A percentile compares a stretch with the other conserved stretches of the same genome.
phyloP scores from a whole-genome alignment of 2,329 filamentous ascomycete species.

The Trichoderma guizhouense region DNA sequence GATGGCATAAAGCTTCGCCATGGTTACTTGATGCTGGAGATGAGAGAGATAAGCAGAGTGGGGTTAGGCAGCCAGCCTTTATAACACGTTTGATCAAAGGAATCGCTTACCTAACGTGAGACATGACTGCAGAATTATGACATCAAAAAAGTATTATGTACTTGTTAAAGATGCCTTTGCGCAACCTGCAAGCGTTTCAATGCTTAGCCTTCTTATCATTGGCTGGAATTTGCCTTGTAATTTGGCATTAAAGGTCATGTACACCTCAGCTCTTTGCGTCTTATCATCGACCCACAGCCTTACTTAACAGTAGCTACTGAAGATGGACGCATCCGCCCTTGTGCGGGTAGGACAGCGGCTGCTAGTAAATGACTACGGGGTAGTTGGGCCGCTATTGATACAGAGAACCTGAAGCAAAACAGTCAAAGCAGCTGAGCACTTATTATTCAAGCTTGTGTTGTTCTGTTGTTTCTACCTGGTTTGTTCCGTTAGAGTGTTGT shows the following conservation, averaged over 20 bases:
- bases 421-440: neutral
- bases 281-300: neutral
- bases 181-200: neutral
- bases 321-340: no score
- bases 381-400: neutral
- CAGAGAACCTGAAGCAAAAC: neutral
- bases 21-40: neutral
- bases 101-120: neutral
- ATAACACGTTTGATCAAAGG: neutral
- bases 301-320: neutral
- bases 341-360: neutral
- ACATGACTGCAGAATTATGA: neutral
- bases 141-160: neutral
- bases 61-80: neutral
- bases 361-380: neutral
- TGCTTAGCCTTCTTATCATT: neutral
- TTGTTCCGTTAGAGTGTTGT: neutral
- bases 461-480: neutral
- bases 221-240: neutral
- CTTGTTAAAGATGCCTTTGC: neutral
- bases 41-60: neutral
- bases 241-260: neutral
- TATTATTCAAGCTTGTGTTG: neutral
- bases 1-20: constrained; percentile 11
- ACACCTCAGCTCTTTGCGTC: neutral